Percentiles rank a stretch among this genome's conserved stretches.
These are phyloP conservation scores for Aspergillus haitiensis DNA, from an alignment of 495 filamentous ascomycete genomes.

Conservation along the genomic window DNA sequence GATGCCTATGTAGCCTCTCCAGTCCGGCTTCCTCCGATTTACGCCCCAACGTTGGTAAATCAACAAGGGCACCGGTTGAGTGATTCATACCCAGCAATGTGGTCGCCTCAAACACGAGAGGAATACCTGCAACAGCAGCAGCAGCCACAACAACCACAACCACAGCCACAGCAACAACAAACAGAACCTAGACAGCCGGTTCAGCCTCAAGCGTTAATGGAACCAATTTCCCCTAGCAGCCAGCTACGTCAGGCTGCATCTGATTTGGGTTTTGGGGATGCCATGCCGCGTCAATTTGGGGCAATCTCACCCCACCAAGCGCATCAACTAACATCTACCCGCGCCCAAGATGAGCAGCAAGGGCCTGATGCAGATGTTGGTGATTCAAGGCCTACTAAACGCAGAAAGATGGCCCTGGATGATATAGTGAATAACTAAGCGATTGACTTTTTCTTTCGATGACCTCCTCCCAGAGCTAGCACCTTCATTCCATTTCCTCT, in stretches of 20 bases:
- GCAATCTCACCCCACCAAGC: slow-evolving; percentile 26
- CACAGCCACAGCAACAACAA: slow-evolving; percentile 10
- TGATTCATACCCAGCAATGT: slow-evolving; percentile 40
- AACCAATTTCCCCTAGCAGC: slow-evolving; percentile 35
- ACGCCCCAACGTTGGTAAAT: slow-evolving; percentile 33
- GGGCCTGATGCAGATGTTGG: slow-evolving; percentile 27
- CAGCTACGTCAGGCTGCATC: slow-evolving; percentile 24
- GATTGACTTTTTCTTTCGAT: not conserved
- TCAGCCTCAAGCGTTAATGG: slow-evolving; percentile 26
- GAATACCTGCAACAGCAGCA: slow-evolving; percentile 27
- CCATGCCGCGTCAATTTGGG: slow-evolving; percentile 30
- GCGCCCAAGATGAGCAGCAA: slow-evolving; percentile 21
- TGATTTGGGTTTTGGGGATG: slow-evolving; percentile 27
- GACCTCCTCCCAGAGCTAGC: slow-evolving; percentile 1
- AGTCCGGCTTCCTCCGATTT: slow-evolving; percentile 47
- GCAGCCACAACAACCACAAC: slow-evolving; percentile 15
- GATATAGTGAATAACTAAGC: slow-evolving; percentile 49
- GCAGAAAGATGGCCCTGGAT: slow-evolving; percentile 63
- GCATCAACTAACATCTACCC: slow-evolving; percentile 22
- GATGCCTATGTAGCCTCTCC: slow-evolving; percentile 40
- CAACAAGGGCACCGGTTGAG: slow-evolving; percentile 41
- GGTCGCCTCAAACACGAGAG: slow-evolving; percentile 31
- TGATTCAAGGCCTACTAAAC: slow-evolving; percentile 62
- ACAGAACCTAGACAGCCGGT: slow-evolving; percentile 7
- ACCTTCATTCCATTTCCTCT: slow-evolving; percentile 18